phyloP scores from a whole-genome alignment of 1,284 basidiomycete genomes.

The Sutorius eximius region DNA sequence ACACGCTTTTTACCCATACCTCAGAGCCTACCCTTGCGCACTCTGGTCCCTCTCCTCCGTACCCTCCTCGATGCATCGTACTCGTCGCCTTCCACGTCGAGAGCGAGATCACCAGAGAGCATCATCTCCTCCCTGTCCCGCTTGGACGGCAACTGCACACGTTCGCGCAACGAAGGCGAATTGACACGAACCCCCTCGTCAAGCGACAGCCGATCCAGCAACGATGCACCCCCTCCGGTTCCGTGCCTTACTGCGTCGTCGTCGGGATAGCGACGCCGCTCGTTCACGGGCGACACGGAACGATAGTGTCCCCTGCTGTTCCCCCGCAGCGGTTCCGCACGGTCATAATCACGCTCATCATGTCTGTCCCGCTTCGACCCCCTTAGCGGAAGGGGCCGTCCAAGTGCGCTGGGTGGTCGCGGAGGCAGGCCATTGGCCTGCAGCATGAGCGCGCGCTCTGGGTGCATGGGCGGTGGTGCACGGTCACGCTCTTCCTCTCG shows the following conservation, averaged over 20 bases:
- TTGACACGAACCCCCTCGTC: constrained; percentile 19
- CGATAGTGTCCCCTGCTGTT: background rate
- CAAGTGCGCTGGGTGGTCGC: constrained; percentile 23
- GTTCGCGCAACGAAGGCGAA: constrained; percentile 39
- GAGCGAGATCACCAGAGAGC: constrained; percentile 21
- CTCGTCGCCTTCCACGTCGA: constrained; percentile 27
- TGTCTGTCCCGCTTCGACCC: constrained; percentile 22
- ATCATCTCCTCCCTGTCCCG: constrained; percentile 42
- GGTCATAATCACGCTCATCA: constrained; percentile 23
- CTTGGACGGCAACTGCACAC: constrained; percentile 41
- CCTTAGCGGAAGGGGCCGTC: constrained; percentile 15
- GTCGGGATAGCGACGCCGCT: constrained; percentile 20
- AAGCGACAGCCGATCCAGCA: constrained; percentile 41
- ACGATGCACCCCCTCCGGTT: constrained; percentile 30
- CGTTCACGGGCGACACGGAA: constrained; percentile 18
- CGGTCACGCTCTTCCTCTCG: constrained; percentile 14
- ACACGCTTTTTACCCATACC: background rate
- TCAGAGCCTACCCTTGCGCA: constrained; percentile 24
- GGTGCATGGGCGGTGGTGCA: constrained; percentile 27
- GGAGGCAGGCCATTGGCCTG: constrained; percentile 33
- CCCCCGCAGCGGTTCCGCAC: constrained; percentile 23
- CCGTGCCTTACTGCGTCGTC: constrained; percentile 4
- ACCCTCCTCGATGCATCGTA: constrained; percentile 24
- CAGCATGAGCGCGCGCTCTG: constrained; percentile 33
- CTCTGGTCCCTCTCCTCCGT: constrained; percentile 21